Percentiles rank a stretch among this genome's conserved stretches.
Conservation (phyloP, 1,284 basidiomycete species). For the Cryptococcus jaspeensis region DNA sequence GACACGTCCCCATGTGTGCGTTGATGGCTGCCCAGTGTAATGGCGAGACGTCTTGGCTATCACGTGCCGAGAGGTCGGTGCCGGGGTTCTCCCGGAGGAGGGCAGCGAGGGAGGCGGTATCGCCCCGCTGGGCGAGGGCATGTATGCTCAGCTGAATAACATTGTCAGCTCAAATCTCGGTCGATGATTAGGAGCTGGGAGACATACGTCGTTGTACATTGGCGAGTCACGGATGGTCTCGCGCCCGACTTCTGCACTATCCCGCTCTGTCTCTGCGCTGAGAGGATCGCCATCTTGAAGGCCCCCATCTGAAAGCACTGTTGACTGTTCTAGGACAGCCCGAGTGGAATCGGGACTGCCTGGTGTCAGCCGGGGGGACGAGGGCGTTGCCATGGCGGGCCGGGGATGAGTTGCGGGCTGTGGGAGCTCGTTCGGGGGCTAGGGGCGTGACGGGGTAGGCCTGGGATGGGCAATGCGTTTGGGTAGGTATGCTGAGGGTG, state of each 20-base stretch:
- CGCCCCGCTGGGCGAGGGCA: constrained; percentile 82
- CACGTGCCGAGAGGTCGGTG: constrained; percentile 74
- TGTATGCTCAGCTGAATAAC: constrained; percentile 64
- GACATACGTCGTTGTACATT: neutral
- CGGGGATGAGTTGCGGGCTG: too few relatives aligned
- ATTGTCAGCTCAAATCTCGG: neutral
- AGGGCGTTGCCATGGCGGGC: too few relatives aligned
- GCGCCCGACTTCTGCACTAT: constrained; percentile 32
- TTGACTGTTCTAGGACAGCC: constrained; percentile 5
- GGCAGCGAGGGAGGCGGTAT: constrained; percentile 64
- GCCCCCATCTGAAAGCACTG: neutral
- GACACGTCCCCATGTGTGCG: constrained; percentile 47
- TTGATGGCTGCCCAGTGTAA: constrained; percentile 87
- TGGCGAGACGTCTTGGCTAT: constrained; percentile 88
- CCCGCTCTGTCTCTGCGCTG: constrained; percentile 5
- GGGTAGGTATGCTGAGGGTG: too few relatives aligned
- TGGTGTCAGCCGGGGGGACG: too few relatives aligned
- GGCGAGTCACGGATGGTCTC: constrained; percentile 27
- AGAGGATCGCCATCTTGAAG: neutral
- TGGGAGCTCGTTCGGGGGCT: too few relatives aligned
- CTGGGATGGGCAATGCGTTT: too few relatives aligned
- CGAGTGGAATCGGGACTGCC: constrained; percentile 8
- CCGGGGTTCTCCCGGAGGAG: constrained; percentile 68
- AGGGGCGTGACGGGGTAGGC: too few relatives aligned
- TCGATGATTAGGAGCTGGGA: neutral